Percentiles rank a stretch among this genome's conserved stretches.
Evolutionary conservation across 805 yeast species (phyloP).

Genomic region (Metschnikowia reukaufii): DNA sequence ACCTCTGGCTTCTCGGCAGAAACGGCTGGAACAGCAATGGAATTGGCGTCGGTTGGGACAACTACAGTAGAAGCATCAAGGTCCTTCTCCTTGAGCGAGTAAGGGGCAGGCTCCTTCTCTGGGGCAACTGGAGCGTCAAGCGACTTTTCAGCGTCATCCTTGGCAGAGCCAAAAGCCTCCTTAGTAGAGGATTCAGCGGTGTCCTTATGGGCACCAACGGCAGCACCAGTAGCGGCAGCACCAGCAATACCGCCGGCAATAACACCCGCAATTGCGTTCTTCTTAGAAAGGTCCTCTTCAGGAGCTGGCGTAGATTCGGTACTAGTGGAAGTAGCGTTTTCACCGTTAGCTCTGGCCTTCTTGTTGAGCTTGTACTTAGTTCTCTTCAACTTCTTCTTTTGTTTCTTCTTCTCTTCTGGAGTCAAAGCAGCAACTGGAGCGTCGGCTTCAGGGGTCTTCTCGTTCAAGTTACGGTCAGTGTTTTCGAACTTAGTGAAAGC

Average conservation of each 20-base stretch:
- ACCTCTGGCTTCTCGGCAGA: too few species aligned
- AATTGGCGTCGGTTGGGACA: background rate
- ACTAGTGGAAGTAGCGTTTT: conserved; percentile 7
- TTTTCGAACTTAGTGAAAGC: conserved; percentile 61
- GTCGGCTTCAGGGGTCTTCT: conserved; percentile 13
- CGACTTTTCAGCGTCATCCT: background rate
- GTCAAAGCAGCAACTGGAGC: conserved; percentile 9
- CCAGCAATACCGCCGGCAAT: conserved; percentile 3
- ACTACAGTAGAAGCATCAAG: background rate
- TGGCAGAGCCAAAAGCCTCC: conserved; percentile 6
- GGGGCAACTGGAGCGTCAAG: background rate
- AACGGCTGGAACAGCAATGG: background rate
- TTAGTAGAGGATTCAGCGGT: conserved; percentile 4
- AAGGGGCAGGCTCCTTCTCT: background rate
- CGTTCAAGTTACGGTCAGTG: conserved; percentile 55
- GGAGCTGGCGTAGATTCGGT: conserved; percentile 13
- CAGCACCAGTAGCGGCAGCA: background rate
- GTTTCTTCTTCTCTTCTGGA: conserved; percentile 30
- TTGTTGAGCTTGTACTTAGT: conserved; percentile 43
- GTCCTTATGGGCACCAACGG: background rate
- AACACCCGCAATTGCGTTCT: conserved; percentile 2
- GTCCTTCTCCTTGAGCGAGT: background rate
- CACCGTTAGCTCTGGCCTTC: conserved; percentile 28
- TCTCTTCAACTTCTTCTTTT: conserved; percentile 46
- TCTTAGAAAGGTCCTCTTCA: conserved; percentile 7